Evolutionary conservation across 2,329 filamentous ascomycete species (phyloP).

Genomic region (Aspergillus pseudoterreus): DNA sequence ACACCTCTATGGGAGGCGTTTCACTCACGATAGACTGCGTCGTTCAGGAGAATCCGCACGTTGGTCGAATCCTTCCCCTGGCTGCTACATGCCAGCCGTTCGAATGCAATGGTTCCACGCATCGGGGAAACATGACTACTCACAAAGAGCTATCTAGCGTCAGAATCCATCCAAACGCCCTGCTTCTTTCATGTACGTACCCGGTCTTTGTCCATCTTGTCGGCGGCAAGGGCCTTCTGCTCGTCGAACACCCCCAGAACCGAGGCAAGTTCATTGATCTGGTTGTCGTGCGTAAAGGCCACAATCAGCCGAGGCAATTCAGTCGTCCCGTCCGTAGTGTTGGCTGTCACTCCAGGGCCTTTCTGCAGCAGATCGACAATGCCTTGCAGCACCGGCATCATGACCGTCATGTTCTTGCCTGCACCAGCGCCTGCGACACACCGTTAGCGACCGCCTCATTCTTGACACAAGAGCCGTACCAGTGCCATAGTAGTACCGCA

Average conservation of each 20-base stretch:
- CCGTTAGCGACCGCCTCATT: constrained; percentile 11
- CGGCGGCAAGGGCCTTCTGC: constrained; percentile 48
- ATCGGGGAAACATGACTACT: constrained; percentile 51
- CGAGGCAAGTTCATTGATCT: constrained; percentile 59
- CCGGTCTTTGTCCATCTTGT: constrained; percentile 41
- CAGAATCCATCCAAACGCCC: not conserved
- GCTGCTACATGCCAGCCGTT: constrained; percentile 54
- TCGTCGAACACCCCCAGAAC: constrained; percentile 60
- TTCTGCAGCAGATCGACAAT: constrained; percentile 52
- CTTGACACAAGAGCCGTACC: constrained; percentile 35
- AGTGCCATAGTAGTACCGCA: constrained; percentile 65
- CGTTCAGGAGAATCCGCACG: constrained; percentile 59
- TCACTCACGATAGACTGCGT: constrained; percentile 53
- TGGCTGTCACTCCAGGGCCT: constrained; percentile 42
- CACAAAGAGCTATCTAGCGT: constrained; percentile 24
- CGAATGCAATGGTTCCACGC: constrained; percentile 63
- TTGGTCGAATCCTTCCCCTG: constrained; percentile 33
- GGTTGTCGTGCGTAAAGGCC: constrained; percentile 63
- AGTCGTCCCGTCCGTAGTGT: constrained; percentile 45
- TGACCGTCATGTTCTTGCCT: constrained; percentile 17
- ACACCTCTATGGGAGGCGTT: not conserved
- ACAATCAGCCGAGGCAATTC: constrained; percentile 56
- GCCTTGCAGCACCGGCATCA: constrained; percentile 58
- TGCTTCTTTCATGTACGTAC: constrained; percentile 2
- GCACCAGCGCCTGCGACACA: constrained; percentile 43